These are phyloP conservation scores for Firmiana major DNA, from an alignment of 345 rosid species.

Conservation along the genomic window DNA sequence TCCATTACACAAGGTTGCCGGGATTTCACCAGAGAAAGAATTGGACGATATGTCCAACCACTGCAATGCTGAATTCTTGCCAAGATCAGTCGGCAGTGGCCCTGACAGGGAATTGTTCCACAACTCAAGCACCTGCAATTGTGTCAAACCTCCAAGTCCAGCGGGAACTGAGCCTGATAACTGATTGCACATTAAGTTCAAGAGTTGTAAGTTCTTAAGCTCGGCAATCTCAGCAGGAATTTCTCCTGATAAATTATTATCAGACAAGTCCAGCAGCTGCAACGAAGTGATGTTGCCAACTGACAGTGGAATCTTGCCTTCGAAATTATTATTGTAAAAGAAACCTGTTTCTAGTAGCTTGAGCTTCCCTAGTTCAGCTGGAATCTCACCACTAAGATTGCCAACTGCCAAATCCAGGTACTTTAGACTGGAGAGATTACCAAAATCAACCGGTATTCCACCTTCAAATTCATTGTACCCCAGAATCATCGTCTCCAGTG, in stretches of 20 bases:
- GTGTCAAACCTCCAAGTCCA: conserved; percentile 42
- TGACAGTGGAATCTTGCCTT: conserved; percentile 58
- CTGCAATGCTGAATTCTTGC: conserved; percentile 69
- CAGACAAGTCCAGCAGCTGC: conserved; percentile 75
- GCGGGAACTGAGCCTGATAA: conserved; percentile 68
- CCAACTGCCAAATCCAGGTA: conserved; percentile 81
- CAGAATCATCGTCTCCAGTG: conserved; percentile 71
- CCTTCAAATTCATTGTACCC: conserved; percentile 88
- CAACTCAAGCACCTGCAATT: conserved; percentile 65
- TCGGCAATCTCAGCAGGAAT: conserved; percentile 54
- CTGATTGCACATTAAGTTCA: conserved; percentile 81
- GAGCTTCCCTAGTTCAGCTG: conserved; percentile 66
- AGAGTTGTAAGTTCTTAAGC: conserved; percentile 66
- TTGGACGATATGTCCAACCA: conserved; percentile 89
- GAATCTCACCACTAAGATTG: conserved; percentile 71
- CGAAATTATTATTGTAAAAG: conserved; percentile 65
- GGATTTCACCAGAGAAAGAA: conserved; percentile 69
- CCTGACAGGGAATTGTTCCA: conserved; percentile 95
- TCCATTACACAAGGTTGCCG: conserved; percentile 55
- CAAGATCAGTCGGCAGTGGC: conserved; percentile 64
- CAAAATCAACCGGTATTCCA: conserved; percentile 60
- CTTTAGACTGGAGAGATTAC: conserved; percentile 65
- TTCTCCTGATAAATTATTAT: conserved; percentile 58
- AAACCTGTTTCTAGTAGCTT: conserved; percentile 51
- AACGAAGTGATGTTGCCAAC: conserved; percentile 63